A percentile compares a stretch with the other conserved stretches of the same genome.
These are phyloP conservation scores for Entomortierella lignicola DNA, from an alignment of 192 early-diverging fungal species.

Conservation along the genomic window DNA sequence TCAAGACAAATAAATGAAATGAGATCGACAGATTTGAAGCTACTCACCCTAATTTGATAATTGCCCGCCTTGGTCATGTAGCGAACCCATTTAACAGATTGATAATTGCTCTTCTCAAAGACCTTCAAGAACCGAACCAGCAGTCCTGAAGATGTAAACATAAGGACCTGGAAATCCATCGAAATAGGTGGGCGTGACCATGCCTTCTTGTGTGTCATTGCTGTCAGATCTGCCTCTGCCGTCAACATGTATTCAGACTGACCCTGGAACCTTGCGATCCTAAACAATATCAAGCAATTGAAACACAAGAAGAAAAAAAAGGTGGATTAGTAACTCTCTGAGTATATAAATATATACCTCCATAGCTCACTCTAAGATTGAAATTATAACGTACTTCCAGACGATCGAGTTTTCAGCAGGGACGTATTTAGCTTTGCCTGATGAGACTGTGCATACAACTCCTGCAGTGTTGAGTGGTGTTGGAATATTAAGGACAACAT, in stretches of 20 bases:
- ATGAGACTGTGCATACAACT: constrained; percentile 80
- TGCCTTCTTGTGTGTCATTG: constrained; percentile 84
- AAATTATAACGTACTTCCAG: constrained; percentile 94
- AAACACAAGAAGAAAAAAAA: no score
- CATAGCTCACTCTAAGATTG: no score
- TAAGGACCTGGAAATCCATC: constrained; percentile 94
- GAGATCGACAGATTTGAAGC: background rate
- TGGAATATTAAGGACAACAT: constrained; percentile 89
- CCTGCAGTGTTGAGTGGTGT: constrained; percentile 91
- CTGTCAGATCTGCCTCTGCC: constrained; percentile 85
- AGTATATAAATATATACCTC: no score
- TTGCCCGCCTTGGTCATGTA: constrained; percentile 97
- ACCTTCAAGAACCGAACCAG: constrained; percentile 98
- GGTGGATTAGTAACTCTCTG: no score
- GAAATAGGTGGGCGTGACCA: constrained; percentile 97
- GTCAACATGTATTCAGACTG: constrained; percentile 86
- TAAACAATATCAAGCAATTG: constrained; percentile 23
- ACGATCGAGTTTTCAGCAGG: constrained; percentile 93
- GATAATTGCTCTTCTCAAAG: constrained; percentile 96
- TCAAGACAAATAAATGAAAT: background rate
- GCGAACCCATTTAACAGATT: constrained; percentile 98
- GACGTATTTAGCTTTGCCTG: constrained; percentile 95
- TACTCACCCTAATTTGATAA: constrained; percentile 78
- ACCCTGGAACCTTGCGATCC: constrained; percentile 92
- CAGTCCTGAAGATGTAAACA: constrained; percentile 98